Percentiles rank a stretch among this genome's conserved stretches.
phyloP scores from a whole-genome alignment of 2,329 filamentous ascomycete species.

The Arthroderma sp. region DNA sequence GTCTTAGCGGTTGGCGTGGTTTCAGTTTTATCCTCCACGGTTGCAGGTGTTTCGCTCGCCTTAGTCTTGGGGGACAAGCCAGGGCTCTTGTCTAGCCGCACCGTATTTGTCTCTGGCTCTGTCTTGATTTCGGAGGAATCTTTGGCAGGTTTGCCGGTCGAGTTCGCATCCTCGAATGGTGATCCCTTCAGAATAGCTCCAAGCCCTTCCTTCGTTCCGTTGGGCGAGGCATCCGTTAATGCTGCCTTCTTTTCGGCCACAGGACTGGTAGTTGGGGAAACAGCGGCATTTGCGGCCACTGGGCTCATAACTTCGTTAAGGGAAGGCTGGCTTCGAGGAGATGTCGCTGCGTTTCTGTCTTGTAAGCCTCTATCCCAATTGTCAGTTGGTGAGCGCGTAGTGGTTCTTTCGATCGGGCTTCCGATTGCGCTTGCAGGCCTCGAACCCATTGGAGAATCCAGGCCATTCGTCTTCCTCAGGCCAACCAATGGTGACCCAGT shows the following conservation, averaged over 20 bases:
- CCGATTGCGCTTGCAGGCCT: constrained; percentile 20
- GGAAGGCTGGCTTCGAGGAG: too few species aligned
- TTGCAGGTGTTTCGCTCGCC: too few species aligned
- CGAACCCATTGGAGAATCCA: constrained; percentile 20
- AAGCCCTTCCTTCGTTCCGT: constrained; percentile 7
- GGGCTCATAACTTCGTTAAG: too few species aligned
- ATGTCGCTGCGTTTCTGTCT: too few species aligned
- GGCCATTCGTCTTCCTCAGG: constrained; percentile 28
- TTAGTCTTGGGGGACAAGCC: too few species aligned
- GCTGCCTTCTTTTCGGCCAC: neutral
- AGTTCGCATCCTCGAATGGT: constrained; percentile 13
- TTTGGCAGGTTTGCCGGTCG: too few species aligned
- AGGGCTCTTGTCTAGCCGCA: too few species aligned
- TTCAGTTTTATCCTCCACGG: too few species aligned
- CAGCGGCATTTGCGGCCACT: too few species aligned
- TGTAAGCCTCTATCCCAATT: too few species aligned
- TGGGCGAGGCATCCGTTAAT: constrained; percentile 1
- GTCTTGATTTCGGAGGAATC: constrained; percentile 5
- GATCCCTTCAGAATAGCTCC: constrained; percentile 21
- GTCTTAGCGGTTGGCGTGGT: constrained; percentile 7
- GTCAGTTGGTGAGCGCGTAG: constrained; percentile 6
- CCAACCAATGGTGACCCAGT: constrained; percentile 23
- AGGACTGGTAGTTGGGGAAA: constrained; percentile 2
- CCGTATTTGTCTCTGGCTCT: constrained; percentile 1
- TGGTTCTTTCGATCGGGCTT: constrained; percentile 13